Evolutionary conservation across 208 protist species (phyloP).

Genomic region (Trypanosoma platydactyli): DNA sequence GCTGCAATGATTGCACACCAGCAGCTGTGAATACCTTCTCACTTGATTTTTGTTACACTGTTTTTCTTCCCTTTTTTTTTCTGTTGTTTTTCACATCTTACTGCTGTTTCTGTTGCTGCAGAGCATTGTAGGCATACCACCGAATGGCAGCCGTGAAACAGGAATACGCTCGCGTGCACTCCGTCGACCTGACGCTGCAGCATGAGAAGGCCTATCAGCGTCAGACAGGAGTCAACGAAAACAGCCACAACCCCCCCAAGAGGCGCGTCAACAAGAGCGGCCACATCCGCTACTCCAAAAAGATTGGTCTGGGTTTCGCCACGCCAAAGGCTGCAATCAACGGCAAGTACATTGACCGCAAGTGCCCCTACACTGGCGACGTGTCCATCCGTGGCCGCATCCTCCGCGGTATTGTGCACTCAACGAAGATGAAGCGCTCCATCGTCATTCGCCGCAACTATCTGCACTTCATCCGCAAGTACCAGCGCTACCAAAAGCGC

Average conservation of each 20-base stretch:
- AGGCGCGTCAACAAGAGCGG: constrained; percentile 68
- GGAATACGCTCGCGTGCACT: constrained; percentile 71
- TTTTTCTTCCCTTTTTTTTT: constrained; percentile 24
- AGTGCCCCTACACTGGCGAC: constrained; percentile 99
- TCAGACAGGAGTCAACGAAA: constrained; percentile 91
- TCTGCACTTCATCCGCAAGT: constrained; percentile 99
- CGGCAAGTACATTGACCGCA: constrained; percentile 99
- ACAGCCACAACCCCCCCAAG: constrained; percentile 63
- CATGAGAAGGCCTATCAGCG: constrained; percentile 92
- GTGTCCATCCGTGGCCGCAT: constrained; percentile 99
- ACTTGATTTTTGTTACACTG: constrained; percentile 15
- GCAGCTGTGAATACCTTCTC: no score
- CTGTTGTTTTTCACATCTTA: constrained; percentile 19
- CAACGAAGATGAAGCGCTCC: constrained; percentile 99
- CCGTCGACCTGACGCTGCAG: constrained; percentile 88
- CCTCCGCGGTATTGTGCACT: constrained; percentile 97
- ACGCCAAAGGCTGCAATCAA: constrained; percentile 98
- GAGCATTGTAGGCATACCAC: constrained; percentile 15
- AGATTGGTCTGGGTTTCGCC: constrained; percentile 99
- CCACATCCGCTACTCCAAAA: constrained; percentile 95
- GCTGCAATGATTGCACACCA: no score
- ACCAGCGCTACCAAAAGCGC: constrained; percentile 99
- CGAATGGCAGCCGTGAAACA: constrained; percentile 28
- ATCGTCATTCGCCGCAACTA: constrained; percentile 99
- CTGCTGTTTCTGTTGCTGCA: constrained; percentile 20